Evolutionary conservation across 352 stramenopile species (phyloP).

Genomic region (Lagenidium sp.): DNA sequence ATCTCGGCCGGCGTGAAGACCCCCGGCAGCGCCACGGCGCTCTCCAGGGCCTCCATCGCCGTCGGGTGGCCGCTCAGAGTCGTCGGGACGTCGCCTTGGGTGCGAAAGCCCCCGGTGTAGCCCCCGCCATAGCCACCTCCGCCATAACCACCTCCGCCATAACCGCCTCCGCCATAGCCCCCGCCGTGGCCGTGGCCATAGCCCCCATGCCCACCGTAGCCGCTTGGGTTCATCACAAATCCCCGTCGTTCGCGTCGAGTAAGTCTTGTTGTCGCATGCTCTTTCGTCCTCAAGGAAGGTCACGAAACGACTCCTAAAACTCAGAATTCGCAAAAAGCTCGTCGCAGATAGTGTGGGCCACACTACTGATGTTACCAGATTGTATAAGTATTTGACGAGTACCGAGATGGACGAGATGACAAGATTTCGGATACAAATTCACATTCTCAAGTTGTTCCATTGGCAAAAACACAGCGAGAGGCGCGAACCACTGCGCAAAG

Average conservation of each 20-base stretch:
- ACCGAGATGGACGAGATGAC: too few relatives aligned
- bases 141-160: background rate
- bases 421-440: too few relatives aligned
- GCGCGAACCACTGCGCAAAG: background rate
- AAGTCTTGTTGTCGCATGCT: too few relatives aligned
- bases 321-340: too few relatives aligned
- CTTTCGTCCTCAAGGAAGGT: too few relatives aligned
- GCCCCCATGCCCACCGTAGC: background rate
- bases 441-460: background rate
- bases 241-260: too few relatives aligned
- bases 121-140: background rate
- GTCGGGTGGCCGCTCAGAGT: conserved; percentile 22
- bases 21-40: conserved; percentile 53
- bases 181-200: background rate
- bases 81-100: conserved; percentile 21
- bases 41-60: conserved; percentile 52
- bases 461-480: too few relatives aligned
- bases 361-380: too few relatives aligned
- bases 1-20: conserved; percentile 44
- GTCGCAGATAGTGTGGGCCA: too few relatives aligned
- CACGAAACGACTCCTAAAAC: too few relatives aligned
- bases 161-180: conserved; percentile 2
- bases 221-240: too few relatives aligned
- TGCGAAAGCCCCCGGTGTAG: conserved; percentile 20
- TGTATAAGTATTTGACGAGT: too few relatives aligned